Evolutionary conservation across 331 rosid species (phyloP), one percentile per base, ranked within the genome.

Genomic region (Telfairia occidentalis): DNA sequence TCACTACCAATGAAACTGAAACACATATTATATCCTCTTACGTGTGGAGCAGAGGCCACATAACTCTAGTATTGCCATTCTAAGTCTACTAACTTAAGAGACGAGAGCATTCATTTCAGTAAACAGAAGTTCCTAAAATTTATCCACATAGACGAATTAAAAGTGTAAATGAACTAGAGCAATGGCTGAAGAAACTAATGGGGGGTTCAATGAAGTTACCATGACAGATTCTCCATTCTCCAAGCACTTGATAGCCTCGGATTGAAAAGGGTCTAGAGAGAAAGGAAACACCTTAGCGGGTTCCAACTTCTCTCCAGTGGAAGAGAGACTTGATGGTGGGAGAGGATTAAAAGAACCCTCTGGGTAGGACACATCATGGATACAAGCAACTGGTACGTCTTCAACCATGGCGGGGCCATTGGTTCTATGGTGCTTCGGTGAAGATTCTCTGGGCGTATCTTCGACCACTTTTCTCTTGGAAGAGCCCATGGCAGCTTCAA

Each of bases 211-310:
- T 52, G 32, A 59, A 43, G 9, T 50, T 46, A 91, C 97, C 98
- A 91, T 87, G 83, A 91, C 97, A 58, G 97, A 94, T 74, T 94
- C 90, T 1, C 82, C 85, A 3, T 83, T 82, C 73, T 91, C 97
- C 5, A 94, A 85, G 85, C 98, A 94, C 7, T 78, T 65, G 52
- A 94, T 91, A 59, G 98, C 83, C 79, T 87, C 89, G 2, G 91
- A 82, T 77, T 94, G 98, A 67, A 94, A 94, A 7, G 97, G 95
- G 74, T 94, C 98, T 4, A 94, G 92, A 77, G 90, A 13, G 82
- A 94, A 94, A 11, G 92, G 91, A 73, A 89, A 94, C 19, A 53
- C 84, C 81, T 87, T 94, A 10, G 98, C 96, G 16, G 98, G 87
- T 30, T 81, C 90, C 2, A 71, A 76, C 74, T 37, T 38, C 19